Conservation (phyloP, 2,329 filamentous ascomycete species). For the Trichothecium sympodiale region DNA sequence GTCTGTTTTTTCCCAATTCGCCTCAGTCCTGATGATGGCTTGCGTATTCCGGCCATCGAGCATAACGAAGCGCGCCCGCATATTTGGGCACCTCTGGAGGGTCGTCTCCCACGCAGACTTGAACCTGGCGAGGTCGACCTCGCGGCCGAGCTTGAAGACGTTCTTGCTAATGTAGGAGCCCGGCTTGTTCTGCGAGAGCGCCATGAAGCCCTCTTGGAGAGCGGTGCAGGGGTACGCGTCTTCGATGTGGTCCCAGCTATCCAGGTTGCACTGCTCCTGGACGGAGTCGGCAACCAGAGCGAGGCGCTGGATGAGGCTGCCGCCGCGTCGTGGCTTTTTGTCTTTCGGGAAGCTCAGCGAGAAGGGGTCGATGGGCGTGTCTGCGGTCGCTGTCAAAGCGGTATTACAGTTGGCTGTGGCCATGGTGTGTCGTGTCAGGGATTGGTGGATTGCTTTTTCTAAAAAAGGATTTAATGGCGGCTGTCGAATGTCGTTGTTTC, state of each 20-base stretch:
- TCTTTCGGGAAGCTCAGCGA: too few species aligned
- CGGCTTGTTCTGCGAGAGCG: conserved; percentile 22
- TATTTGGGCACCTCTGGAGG: conserved; percentile 5
- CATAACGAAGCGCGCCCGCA: conserved; percentile 10
- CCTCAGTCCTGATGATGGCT: conserved; percentile 6
- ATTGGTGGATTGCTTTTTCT: too few species aligned
- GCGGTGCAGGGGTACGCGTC: conserved; percentile 38
- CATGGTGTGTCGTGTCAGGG: too few species aligned
- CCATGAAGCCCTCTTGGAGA: conserved; percentile 36
- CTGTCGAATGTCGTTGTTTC: too few species aligned
- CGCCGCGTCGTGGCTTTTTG: too few species aligned
- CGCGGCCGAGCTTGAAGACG: conserved; percentile 5
- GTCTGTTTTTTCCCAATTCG: background rate
- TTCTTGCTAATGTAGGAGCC: conserved; percentile 10
- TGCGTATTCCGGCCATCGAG: conserved; percentile 5
- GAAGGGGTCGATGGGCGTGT: too few species aligned
- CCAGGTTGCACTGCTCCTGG: background rate
- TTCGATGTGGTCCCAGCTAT: conserved; percentile 18
- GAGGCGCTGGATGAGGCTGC: too few species aligned
- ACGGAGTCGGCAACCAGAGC: background rate
- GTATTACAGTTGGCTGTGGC: too few species aligned
- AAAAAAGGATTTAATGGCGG: too few species aligned
- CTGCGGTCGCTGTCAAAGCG: too few species aligned
- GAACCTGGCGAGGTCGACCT: conserved; percentile 7
- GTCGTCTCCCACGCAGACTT: conserved; percentile 9